Percentiles rank a stretch among this genome's conserved stretches.
phyloP scores from a whole-genome alignment of 2,329 filamentous ascomycete genomes.

The Talaromyces sp. region DNA sequence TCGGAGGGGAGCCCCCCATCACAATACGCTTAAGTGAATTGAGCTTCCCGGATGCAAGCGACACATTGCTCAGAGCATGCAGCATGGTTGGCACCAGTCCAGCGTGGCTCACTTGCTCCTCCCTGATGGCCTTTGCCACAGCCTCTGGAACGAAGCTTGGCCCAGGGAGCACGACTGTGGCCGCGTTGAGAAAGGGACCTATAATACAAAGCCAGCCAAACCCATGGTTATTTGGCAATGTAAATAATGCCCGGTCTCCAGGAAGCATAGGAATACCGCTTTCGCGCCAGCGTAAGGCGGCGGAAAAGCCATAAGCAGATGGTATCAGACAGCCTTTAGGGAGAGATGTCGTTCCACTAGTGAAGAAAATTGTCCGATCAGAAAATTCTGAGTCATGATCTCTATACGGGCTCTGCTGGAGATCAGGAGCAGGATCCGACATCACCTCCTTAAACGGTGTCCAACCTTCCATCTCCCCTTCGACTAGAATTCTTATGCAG shows the following conservation, averaged over 20 bases:
- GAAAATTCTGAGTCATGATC: neutral
- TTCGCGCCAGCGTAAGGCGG: slow-evolving; percentile 3
- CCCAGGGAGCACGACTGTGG: neutral
- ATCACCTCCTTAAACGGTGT: slow-evolving; percentile 4
- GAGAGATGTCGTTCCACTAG: neutral
- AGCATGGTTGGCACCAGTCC: neutral
- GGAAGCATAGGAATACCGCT: neutral
- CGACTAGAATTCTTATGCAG: slow-evolving; percentile 1
- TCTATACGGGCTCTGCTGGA: neutral
- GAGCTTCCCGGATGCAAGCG: neutral
- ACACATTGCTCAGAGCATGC: neutral
- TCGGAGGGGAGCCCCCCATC: neutral
- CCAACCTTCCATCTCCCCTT: slow-evolving; percentile 1
- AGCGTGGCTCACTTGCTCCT: slow-evolving; percentile 6
- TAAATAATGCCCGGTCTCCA: slow-evolving; percentile 3
- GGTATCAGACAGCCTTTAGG: slow-evolving; percentile 2
- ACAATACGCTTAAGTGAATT: neutral
- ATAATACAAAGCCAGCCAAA: slow-evolving; percentile 3
- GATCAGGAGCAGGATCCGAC: neutral
- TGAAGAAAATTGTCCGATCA: slow-evolving; percentile 2
- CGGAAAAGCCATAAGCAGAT: slow-evolving; percentile 1
- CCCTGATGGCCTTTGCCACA: slow-evolving; percentile 1
- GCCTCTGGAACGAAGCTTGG: slow-evolving; percentile 2
- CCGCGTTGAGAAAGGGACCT: neutral
- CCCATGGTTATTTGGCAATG: slow-evolving; percentile 2